These are phyloP conservation scores for Dendrobium nobile DNA, from an alignment of 106 monocot genomes.

Conservation along the genomic window DNA sequence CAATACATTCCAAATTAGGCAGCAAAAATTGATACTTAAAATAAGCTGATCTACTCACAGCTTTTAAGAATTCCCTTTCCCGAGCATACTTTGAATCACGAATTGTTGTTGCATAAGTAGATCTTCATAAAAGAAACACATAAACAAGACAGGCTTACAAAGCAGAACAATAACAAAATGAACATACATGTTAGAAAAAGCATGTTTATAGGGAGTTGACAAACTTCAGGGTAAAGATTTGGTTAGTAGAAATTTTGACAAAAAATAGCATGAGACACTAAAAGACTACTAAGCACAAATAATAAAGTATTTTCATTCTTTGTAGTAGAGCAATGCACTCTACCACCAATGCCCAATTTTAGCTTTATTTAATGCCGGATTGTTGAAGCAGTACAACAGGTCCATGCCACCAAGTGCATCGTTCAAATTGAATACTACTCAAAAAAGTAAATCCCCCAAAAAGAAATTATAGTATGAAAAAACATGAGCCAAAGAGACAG, in stretches of 20 bases:
- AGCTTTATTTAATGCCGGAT: not conserved
- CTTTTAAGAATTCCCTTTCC: slow-evolving; percentile 92
- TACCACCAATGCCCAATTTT: not conserved
- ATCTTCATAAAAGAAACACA: slow-evolving; percentile 32
- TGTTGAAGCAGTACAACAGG: not conserved
- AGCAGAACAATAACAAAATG: not conserved
- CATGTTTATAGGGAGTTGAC: not conserved
- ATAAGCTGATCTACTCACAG: slow-evolving; percentile 31
- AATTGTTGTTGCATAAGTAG: slow-evolving; percentile 95
- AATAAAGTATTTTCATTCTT: not conserved
- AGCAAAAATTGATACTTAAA: not conserved
- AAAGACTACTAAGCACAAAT: not conserved
- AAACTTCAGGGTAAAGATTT: not conserved
- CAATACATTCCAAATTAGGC: not conserved
- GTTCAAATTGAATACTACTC: not conserved
- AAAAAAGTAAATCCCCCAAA: not conserved
- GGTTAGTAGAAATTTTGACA: not conserved
- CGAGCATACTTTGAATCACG: slow-evolving; percentile 92
- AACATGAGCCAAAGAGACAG: no score
- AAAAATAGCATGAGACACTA: not conserved
- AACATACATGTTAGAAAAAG: not conserved
- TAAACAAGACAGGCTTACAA: not conserved
- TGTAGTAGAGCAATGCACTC: not conserved
- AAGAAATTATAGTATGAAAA: no score
- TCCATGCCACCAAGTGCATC: not conserved